Base-by-base conservation (phyloP, 768 basidiomycete species). In the Boletus tylopilopsis region DNA sequence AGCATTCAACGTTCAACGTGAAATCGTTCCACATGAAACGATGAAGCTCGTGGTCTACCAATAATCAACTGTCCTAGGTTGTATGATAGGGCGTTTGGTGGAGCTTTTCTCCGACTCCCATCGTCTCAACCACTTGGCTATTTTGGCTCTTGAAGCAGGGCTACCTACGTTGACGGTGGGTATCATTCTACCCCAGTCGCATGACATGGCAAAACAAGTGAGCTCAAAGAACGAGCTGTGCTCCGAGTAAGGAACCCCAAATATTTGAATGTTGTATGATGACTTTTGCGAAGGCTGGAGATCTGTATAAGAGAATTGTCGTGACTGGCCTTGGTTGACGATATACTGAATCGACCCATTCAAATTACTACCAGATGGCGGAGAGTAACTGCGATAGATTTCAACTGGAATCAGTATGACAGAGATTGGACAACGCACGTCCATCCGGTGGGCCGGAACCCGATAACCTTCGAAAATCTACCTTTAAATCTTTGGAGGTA, bases 361-460 rank as follows among this genome's bases (percentile, higher is more conserved):
- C 41, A 76, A 75, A 56, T 85, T 76, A 25, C 76, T 79, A 2
- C 88, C 85, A 1, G 79, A 71, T 2, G 87, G 79, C 19, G 79
- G 82, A 1, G 82, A 74, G 57, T 80, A 92, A 22, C 89, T 90
- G 32, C 40, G 48, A 16, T 24, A 36, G 12, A 10, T 22, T 25
- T 64, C 40, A 57, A 39, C 25, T 18, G 40, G 42, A 29, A 16
- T 3, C 22, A 37, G 5, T 6, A 30, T 22, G 2, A 5, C 19
- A 4, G 6, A 7, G 4, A 6, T 5, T 22, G 10, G 39, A 36
- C 11, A 34, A 78, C 90, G 64, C 51, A 96, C 82, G 91, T 90
- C 95, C 95, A 98, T 30, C 96, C 96, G 0, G 96, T 98, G 0
- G 96, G 96, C 49, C 94, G 73, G 57, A 98, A 88, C 0, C 87